Percentiles rank a stretch among this genome's conserved stretches.
These are phyloP conservation scores for Ceratocystis eucalypticola DNA, from an alignment of 2,329 filamentous ascomycete species.

Conservation along the genomic window DNA sequence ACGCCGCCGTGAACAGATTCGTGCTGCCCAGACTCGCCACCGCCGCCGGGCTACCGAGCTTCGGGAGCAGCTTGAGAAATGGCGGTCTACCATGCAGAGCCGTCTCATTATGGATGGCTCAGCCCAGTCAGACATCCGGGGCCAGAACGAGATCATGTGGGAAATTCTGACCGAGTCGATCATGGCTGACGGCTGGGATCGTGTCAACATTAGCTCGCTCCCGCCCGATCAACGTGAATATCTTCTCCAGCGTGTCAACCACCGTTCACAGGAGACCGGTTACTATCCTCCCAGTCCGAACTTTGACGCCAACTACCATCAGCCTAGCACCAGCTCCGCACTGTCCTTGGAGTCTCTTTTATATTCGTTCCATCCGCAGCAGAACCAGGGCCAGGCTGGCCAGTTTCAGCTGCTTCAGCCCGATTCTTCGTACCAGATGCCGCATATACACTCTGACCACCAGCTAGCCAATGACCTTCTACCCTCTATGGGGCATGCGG, in stretches of 20 bases:
- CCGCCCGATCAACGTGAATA: constrained; percentile 13
- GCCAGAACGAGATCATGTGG: constrained; percentile 34
- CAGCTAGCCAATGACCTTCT: not conserved
- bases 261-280: constrained; percentile 19
- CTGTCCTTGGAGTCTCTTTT: constrained; percentile 27
- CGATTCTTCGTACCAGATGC: constrained; percentile 30
- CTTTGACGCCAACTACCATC: not conserved
- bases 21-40: constrained; percentile 41
- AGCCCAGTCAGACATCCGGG: constrained; percentile 28
- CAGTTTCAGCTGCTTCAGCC: constrained; percentile 30
- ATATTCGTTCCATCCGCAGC: constrained; percentile 30
- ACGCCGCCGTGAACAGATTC: constrained; percentile 37
- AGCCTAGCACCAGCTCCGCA: constrained; percentile 20
- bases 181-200: constrained; percentile 20
- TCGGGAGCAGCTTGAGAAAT: constrained; percentile 40
- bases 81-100: constrained; percentile 35
- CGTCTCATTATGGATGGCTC: constrained; percentile 32
- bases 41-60: constrained; percentile 44
- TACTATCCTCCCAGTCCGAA: constrained; percentile 19
- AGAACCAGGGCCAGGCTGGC: constrained; percentile 18
- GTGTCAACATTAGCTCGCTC: constrained; percentile 12
- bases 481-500: not conserved
- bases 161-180: constrained; percentile 25
- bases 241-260: constrained; percentile 12
- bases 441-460: not conserved